Conservation (phyloP, 352 stramenopile species). For the Phytophthora tentaculata region DNA sequence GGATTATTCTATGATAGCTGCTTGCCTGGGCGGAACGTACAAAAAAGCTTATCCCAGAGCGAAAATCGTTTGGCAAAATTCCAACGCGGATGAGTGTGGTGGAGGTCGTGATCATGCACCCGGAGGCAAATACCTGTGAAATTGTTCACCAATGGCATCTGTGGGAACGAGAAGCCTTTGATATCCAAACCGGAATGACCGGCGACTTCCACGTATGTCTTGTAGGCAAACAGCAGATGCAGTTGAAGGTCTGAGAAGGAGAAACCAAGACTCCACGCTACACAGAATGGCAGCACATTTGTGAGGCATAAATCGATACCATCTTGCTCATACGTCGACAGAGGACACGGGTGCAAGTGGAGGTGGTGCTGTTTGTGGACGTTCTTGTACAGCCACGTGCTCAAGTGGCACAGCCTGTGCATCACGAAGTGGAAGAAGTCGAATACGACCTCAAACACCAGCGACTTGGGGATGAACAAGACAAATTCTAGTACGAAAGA, state of each 20-base stretch:
- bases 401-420: slow-evolving; percentile 77
- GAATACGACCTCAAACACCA: slow-evolving; percentile 85
- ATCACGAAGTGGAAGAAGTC: slow-evolving; percentile 87
- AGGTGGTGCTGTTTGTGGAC: slow-evolving; percentile 87
- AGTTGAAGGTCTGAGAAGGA: slow-evolving; percentile 65
- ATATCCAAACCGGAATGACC: slow-evolving; percentile 83
- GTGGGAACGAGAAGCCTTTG: slow-evolving; percentile 87
- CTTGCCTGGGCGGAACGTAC: slow-evolving; percentile 64
- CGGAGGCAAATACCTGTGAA: slow-evolving; percentile 62
- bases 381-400: slow-evolving; percentile 75
- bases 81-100: slow-evolving; percentile 82
- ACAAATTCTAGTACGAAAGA: slow-evolving; percentile 53
- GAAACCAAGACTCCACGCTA: slow-evolving; percentile 52
- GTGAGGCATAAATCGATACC: slow-evolving; percentile 74
- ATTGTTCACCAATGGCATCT: slow-evolving; percentile 74
- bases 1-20: background rate
- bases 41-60: slow-evolving; percentile 87
- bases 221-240: slow-evolving; percentile 87
- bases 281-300: slow-evolving; percentile 76
- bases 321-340: slow-evolving; percentile 89
- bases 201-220: slow-evolving; percentile 90
- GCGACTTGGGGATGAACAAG: slow-evolving; percentile 83
- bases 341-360: slow-evolving; percentile 74
- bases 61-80: slow-evolving; percentile 92
- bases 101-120: slow-evolving; percentile 86